Percentiles rank a stretch among this genome's conserved stretches.
These are phyloP conservation scores for Musa troglodytarum DNA, from an alignment of 176 grass and related monocot genomes.

Conservation along the genomic window DNA sequence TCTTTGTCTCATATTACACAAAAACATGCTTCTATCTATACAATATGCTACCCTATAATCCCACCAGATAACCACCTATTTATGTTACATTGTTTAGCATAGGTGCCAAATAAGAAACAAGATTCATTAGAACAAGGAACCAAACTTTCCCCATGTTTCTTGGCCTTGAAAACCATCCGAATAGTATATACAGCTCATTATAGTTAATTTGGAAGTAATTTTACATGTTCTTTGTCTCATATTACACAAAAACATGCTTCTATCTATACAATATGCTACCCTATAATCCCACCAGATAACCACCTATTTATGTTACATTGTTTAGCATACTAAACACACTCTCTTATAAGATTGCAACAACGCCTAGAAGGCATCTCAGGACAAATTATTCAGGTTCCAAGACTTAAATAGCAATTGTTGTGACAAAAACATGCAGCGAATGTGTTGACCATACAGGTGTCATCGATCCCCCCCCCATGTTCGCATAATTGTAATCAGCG, in stretches of 20 bases:
- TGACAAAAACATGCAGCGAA: slow-evolving; percentile 88
- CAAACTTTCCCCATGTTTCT: too few relatives aligned
- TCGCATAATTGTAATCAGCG: slow-evolving; percentile 28
- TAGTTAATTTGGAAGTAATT: not conserved
- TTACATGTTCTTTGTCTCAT: slow-evolving; percentile 1
- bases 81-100: slow-evolving; percentile 10
- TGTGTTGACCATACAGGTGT: slow-evolving; percentile 38
- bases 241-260: slow-evolving; percentile 7
- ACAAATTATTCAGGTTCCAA: slow-evolving; percentile 2
- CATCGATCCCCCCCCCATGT: slow-evolving; percentile 31
- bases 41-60: not conserved
- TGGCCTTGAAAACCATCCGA: not conserved
- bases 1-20: not conserved
- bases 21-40: slow-evolving; percentile 14
- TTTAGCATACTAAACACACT: not conserved
- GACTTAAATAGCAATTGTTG: not conserved
- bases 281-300: not conserved
- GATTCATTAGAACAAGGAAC: too few relatives aligned
- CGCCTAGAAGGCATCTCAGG: not conserved
- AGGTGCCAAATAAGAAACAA: too few relatives aligned
- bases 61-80: not conserved
- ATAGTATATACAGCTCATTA: not conserved
- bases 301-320: slow-evolving; percentile 6
- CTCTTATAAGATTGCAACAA: not conserved
- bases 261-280: slow-evolving; percentile 8